Evolutionary conservation across 805 yeast genomes (phyloP).

Genomic region (Candida tammaniensis): DNA sequence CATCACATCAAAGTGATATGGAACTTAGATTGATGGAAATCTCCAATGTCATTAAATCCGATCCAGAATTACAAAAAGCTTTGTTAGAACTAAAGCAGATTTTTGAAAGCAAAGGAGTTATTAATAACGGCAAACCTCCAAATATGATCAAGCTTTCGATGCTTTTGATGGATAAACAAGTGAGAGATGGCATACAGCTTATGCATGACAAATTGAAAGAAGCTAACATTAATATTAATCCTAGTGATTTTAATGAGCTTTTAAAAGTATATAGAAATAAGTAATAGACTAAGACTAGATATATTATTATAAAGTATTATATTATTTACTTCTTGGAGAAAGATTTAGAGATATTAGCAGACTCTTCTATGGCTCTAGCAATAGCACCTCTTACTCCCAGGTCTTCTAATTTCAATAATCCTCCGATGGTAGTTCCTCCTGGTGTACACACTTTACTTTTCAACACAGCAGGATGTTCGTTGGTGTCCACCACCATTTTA

Average conservation of each 20-base stretch:
- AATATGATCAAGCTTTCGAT: constrained; percentile 35
- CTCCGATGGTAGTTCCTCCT: constrained; percentile 97
- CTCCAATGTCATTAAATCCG: constrained; percentile 7
- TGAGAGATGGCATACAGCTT: constrained; percentile 25
- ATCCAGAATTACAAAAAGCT: constrained; percentile 30
- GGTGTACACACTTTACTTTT: constrained; percentile 93
- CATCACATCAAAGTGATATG: too few relatives aligned
- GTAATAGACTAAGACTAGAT: not conserved
- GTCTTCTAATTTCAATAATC: constrained; percentile 88
- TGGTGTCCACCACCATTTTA: constrained; percentile 78
- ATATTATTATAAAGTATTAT: not conserved
- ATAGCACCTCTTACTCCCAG: constrained; percentile 84
- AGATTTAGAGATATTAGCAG: constrained; percentile 74
- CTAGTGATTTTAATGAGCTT: constrained; percentile 24
- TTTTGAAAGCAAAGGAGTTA: constrained; percentile 28
- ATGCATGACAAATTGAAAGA: constrained; percentile 31
- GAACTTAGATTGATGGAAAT: constrained; percentile 8
- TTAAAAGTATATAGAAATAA: constrained; percentile 3
- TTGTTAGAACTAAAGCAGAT: constrained; percentile 30
- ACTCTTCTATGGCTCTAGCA: constrained; percentile 85
- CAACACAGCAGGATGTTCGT: constrained; percentile 84
- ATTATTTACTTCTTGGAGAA: constrained; percentile 34
- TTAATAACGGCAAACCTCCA: constrained; percentile 29
- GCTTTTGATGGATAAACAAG: constrained; percentile 35
- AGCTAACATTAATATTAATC: constrained; percentile 28